Evolutionary conservation across 2,329 filamentous ascomycete species (phyloP), one percentile per base, ranked within the genome.

Genomic region (Arthrobotrys sphaeroides): DNA sequence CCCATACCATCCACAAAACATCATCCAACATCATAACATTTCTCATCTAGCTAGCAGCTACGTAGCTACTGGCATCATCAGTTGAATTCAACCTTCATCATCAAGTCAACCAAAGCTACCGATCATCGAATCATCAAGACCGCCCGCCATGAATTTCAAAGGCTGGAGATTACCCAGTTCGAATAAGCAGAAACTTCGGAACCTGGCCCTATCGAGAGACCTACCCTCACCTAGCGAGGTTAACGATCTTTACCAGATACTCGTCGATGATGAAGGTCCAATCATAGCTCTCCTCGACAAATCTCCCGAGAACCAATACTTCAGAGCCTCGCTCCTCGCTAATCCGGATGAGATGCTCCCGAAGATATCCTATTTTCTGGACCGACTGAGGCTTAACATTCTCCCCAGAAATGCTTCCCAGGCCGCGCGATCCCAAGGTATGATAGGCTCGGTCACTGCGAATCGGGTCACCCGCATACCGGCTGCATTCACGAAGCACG

Each of bases 341-440:
- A 51, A 51, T 10, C 60, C 60, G 2, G 60, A 65, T 31, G 43
- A 65, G 10, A 65, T 65, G 60, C 26, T 65, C 18, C 45, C 60
- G 9, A 65, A 24, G 31, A 28, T 65, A 1, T 65, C 60, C 2
- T n/a, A 42, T 13, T 51, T 65, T 6, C 4, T 65, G 18, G 7
- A n/a, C 7, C 26, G 22, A 9, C 1, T 40, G 9, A 40, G 12
- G 18, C 2, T 16, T 12, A 51, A 6, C n/a, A n/a, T n/a, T 13
- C 18, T 61, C 6, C 26, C 57, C 2, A n/a, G 33, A 22, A 61
- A 42, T 18, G 33, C 9, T 12, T 16, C 9, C 5, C 16, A 9
- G 22, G 5, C 2, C 45, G 7, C 6, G 5, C 7, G 24, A 16
- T 5, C 45, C 9, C 45, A 13, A 51, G 57, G 20, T 18, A n/a